Evolutionary conservation across 768 basidiomycete species (phyloP), one percentile per base, ranked within the genome.

Genomic region (Trametes coccinea): DNA sequence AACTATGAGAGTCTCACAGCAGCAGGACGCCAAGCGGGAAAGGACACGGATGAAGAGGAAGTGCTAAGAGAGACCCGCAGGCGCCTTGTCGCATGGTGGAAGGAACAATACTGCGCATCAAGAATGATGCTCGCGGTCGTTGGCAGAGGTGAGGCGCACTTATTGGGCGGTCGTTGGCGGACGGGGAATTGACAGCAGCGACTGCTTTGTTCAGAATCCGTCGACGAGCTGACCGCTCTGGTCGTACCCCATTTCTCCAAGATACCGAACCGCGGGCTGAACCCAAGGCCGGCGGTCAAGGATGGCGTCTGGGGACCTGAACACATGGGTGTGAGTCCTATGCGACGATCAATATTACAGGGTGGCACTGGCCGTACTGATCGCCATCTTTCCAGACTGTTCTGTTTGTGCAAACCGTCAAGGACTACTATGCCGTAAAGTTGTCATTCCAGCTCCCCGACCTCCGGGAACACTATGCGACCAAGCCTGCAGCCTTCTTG

Each of bases 401-500:
- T 66, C 75, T 82, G 0, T 80, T 76, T 65, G 68, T 75, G 31
- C 77, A 79, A 63, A 79, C 79, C 4, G 76, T 82, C 45, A 77
- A 78, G 68, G 81, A 82, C 52, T 71, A 75, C 56, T 73, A 78
- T 50, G 74, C 69, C 0, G 66, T 82, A n/a, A 74, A 74, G 48
- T 67, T 82, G 13, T 64, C 71, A 2, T 80, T 77, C 72, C 56
- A 47, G 31, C 61, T 71, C 30, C 69, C 69, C 73, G 59, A 75
- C 72, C 56, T 82, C 76, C 55, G 76, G 71, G 69, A 59, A 71
- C 60, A 80, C 73, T 56, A 78, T 75, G 63, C 74, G 72, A 67
- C 70, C 39, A 67, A 78, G 72, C 81, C 81, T 0, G 75, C 71
- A 7, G 69, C 72, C 49, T 78, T 78, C 62, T 65, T 82, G 31